Percentiles rank a stretch among this genome's conserved stretches.
These are phyloP conservation scores for Pyricularia pennisetigena DNA, from an alignment of 2,329 filamentous ascomycete species.

Conservation along the genomic window DNA sequence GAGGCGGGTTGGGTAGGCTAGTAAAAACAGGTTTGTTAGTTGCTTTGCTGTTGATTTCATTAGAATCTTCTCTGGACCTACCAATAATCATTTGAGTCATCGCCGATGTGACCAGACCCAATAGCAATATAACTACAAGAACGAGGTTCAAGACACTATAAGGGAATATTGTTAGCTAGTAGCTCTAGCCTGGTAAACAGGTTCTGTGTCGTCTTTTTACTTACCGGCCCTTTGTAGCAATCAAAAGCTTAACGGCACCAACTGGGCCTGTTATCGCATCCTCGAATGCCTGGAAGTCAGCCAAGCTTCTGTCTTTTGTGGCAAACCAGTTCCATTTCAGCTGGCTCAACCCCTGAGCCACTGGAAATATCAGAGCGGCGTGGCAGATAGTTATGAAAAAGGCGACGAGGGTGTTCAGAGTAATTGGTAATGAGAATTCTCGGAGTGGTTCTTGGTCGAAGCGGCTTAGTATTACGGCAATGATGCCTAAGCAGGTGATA, in stretches of 20 bases:
- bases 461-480: constrained; percentile 4
- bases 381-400: constrained; percentile 18
- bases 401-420: constrained; percentile 18
- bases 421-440: constrained; percentile 14
- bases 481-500: constrained; percentile 10
- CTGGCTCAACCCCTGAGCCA: constrained; percentile 19
- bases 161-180: background rate
- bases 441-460: constrained; percentile 12
- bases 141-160: background rate
- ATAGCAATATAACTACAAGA: background rate
- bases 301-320: constrained; percentile 12
- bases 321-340: constrained; percentile 23
- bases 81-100: constrained; percentile 4
- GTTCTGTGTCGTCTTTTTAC: background rate
- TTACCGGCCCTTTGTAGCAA: constrained; percentile 5
- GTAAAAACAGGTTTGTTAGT: background rate
- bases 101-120: background rate
- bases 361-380: constrained; percentile 13
- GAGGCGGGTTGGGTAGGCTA: constrained; percentile 1
- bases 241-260: background rate
- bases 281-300: constrained; percentile 19
- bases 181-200: too few relatives aligned
- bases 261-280: constrained; percentile 12
- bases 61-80: background rate
- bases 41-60: background rate